These are phyloP conservation scores for Hypoxylon intermedium DNA, from an alignment of 495 filamentous ascomycete genomes.

Conservation along the genomic window DNA sequence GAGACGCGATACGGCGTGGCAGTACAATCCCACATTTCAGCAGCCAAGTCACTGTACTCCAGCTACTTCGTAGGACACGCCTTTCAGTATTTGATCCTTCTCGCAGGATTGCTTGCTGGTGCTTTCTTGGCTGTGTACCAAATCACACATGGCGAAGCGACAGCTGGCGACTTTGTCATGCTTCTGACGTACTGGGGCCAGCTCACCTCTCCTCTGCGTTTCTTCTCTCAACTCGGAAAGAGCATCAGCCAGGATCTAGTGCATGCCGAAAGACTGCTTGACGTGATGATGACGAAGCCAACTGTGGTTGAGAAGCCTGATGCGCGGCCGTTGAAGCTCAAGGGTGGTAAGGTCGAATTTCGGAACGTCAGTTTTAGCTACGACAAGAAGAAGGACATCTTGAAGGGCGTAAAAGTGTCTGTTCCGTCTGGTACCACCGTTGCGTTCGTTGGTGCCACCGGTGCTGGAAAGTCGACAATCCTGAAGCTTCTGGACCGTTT, in stretches of 20 bases:
- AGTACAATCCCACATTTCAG: slow-evolving; percentile 51
- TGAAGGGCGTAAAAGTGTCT: slow-evolving; percentile 70
- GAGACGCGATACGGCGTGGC: slow-evolving; percentile 64
- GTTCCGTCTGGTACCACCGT: slow-evolving; percentile 68
- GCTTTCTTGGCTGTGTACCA: slow-evolving; percentile 73
- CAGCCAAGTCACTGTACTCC: slow-evolving; percentile 49
- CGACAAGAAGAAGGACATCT: slow-evolving; percentile 68
- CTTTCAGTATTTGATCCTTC: slow-evolving; percentile 66
- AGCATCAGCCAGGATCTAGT: slow-evolving; percentile 68
- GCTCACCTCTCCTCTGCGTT: slow-evolving; percentile 65
- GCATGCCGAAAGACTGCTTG: slow-evolving; percentile 74
- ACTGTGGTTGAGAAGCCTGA: slow-evolving; percentile 63
- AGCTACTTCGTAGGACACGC: slow-evolving; percentile 55
- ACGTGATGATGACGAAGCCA: slow-evolving; percentile 72
- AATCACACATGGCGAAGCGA: slow-evolving; percentile 61
- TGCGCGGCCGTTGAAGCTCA: slow-evolving; percentile 63
- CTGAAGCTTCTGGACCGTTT: slow-evolving; percentile 74
- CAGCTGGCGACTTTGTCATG: slow-evolving; percentile 73
- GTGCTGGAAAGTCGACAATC: slow-evolving; percentile 78
- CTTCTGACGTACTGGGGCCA: slow-evolving; percentile 75
- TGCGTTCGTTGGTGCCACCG: slow-evolving; percentile 79
- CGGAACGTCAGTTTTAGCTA: slow-evolving; percentile 73
- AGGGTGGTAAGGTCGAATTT: slow-evolving; percentile 68
- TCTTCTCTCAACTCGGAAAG: slow-evolving; percentile 68
- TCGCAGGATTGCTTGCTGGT: slow-evolving; percentile 66